phyloP scores from a whole-genome alignment of 1,139 yeast genomes.

The Insectozyma bohioensis region DNA sequence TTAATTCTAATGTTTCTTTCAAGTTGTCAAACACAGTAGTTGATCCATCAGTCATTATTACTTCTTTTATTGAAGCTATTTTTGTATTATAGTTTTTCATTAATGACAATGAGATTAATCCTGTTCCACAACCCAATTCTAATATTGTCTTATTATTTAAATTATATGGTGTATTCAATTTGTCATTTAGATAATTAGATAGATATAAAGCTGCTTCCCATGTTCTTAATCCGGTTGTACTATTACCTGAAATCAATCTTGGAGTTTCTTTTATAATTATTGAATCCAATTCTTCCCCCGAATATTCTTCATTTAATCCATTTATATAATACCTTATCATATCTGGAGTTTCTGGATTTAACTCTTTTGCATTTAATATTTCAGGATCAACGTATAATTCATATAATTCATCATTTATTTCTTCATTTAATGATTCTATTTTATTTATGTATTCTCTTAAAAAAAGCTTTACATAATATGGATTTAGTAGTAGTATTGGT shows the following conservation, averaged over 20 bases:
- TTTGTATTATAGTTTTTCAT: constrained; percentile 24
- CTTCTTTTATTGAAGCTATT: constrained; percentile 20
- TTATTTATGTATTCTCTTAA: constrained; percentile 39
- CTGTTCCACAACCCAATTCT: constrained; percentile 92
- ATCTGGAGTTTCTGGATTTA: constrained; percentile 48
- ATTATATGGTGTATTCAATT: constrained; percentile 8
- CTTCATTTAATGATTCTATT: constrained; percentile 29
- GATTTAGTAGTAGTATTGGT: constrained; percentile 33
- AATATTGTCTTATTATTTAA: constrained; percentile 34
- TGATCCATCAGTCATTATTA: constrained; percentile 79
- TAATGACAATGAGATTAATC: constrained; percentile 68
- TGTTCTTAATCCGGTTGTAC: constrained; percentile 86
- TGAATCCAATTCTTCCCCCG: constrained; percentile 11
- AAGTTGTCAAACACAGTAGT: constrained; percentile 56
- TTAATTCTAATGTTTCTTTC: constrained; percentile 44
- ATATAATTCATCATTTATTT: constrained; percentile 48
- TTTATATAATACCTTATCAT: constrained; percentile 44
- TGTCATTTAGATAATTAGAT: constrained; percentile 42
- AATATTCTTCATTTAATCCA: constrained; percentile 16
- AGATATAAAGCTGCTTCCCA: constrained; percentile 93
- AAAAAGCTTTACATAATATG: constrained; percentile 50
- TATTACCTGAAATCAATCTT: constrained; percentile 62
- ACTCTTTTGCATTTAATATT: constrained; percentile 39
- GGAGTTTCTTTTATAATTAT: constrained; percentile 62
- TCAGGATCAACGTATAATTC: constrained; percentile 43